Evolutionary conservation across 371 early-diverging fungal species (phyloP).

Genomic region (Chytridium lagenaria): DNA sequence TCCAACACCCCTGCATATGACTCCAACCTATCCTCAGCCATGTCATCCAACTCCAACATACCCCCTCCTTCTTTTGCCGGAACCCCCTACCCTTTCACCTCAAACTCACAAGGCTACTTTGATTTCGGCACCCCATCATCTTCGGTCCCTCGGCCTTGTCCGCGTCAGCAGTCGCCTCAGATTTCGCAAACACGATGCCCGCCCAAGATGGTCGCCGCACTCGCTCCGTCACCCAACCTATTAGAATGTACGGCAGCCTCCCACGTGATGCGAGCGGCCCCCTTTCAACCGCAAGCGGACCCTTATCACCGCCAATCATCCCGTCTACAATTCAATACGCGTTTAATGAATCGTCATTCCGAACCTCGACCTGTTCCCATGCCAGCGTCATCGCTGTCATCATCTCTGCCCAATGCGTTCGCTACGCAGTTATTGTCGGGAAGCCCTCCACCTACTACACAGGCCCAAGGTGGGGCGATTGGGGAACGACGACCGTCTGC

Average conservation of each 20-base stretch:
- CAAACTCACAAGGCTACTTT: not conserved
- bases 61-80: not conserved
- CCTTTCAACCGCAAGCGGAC: not conserved
- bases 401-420: not conserved
- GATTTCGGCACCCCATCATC: not conserved
- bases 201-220: not conserved
- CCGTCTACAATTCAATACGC: too few species aligned
- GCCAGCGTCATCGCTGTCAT: too few species aligned
- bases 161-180: not conserved
- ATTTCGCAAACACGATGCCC: not conserved
- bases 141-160: not conserved
- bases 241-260: constrained; percentile 4
- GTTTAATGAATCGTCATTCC: too few species aligned
- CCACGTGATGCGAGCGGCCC: not conserved
- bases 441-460: not conserved
- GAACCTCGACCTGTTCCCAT: too few species aligned
- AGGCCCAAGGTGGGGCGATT: not conserved
- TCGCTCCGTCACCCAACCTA: not conserved
- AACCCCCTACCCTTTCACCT: not conserved
- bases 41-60: not conserved
- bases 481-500: not conserved
- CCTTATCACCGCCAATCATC: not conserved
- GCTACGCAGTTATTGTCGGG: not conserved
- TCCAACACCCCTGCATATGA: too few species aligned
- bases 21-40: too few species aligned